A percentile compares a stretch with the other conserved stretches of the same genome.
These are phyloP conservation scores for Puccinia hordei DNA, from an alignment of 1,284 basidiomycete species.

Conservation along the genomic window DNA sequence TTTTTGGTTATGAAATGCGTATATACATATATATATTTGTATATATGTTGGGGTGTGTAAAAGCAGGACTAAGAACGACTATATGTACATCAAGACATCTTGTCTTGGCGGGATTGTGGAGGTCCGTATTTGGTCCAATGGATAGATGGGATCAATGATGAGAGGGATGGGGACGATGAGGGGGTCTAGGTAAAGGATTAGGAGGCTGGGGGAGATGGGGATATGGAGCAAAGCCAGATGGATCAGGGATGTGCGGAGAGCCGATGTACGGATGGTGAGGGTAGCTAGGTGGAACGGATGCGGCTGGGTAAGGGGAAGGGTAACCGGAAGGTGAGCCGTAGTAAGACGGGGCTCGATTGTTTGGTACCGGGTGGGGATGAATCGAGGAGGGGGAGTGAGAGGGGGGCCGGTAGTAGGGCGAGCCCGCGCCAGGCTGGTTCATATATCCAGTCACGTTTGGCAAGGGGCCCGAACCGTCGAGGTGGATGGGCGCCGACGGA, in stretches of 20 bases:
- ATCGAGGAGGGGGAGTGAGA: conserved; percentile 37
- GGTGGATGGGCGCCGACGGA: conserved; percentile 31
- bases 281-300: conserved; percentile 9
- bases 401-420: conserved; percentile 35
- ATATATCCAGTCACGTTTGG: conserved; percentile 23
- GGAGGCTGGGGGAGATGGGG: not conserved
- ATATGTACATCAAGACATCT: too few relatives aligned
- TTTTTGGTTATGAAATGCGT: too few relatives aligned
- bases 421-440: conserved; percentile 12
- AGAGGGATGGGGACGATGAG: conserved; percentile 13
- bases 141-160: conserved; percentile 2
- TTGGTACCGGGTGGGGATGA: conserved; percentile 1
- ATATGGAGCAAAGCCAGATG: not conserved
- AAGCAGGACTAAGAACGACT: too few relatives aligned
- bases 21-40: too few relatives aligned
- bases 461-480: conserved; percentile 27
- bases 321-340: conserved; percentile 36
- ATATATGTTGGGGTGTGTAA: too few relatives aligned
- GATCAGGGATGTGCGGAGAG: conserved; percentile 34
- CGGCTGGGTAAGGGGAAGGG: conserved; percentile 19
- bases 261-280: conserved; percentile 19
- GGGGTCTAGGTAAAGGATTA: not conserved
- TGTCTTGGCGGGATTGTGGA: too few relatives aligned
- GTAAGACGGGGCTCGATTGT: not conserved
- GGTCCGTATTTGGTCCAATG: not conserved